A percentile compares a stretch with the other conserved stretches of the same genome.
Conservation (phyloP, 352 stramenopile species). For the Pseudoperonospora humuli region DNA sequence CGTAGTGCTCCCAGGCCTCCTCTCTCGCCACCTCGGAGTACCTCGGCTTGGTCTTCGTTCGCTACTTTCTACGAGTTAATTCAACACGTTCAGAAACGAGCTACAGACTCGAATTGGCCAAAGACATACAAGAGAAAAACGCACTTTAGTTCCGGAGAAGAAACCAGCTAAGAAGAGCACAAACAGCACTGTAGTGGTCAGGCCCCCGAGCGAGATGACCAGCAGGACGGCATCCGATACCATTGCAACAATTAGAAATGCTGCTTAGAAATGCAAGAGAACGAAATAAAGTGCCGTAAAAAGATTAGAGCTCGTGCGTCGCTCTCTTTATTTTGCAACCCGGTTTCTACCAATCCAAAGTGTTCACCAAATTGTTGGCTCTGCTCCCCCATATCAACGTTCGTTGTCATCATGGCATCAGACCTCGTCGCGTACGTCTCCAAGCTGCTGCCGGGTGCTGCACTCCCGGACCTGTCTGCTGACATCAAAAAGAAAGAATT, state of each 20-base stretch:
- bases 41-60: conserved; percentile 26
- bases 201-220: conserved; percentile 37
- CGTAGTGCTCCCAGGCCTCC: conserved; percentile 50
- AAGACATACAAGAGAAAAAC: neutral
- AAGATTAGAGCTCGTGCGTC: neutral
- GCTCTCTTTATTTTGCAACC: neutral
- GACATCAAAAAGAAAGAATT: conserved; percentile 66
- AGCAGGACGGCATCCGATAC: conserved; percentile 51
- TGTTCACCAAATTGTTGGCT: neutral
- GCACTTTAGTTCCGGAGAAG: conserved; percentile 36
- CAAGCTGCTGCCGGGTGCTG: conserved; percentile 52
- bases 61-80: conserved; percentile 21
- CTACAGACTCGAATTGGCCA: neutral
- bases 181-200: conserved; percentile 40
- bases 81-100: neutral
- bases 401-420: conserved; percentile 22
- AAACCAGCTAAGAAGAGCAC: conserved; percentile 65
- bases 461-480: conserved; percentile 34
- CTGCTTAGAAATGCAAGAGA: too few relatives aligned
- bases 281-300: neutral
- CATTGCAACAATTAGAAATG: conserved; percentile 30
- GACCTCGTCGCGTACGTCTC: conserved; percentile 75
- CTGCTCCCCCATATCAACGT: neutral
- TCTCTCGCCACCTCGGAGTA: conserved; percentile 31
- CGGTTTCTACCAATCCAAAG: neutral